Evolutionary conservation across 2,329 filamentous ascomycete species (phyloP), one percentile per base, ranked within the genome.

Genomic region (Incumbomyces delicatus): DNA sequence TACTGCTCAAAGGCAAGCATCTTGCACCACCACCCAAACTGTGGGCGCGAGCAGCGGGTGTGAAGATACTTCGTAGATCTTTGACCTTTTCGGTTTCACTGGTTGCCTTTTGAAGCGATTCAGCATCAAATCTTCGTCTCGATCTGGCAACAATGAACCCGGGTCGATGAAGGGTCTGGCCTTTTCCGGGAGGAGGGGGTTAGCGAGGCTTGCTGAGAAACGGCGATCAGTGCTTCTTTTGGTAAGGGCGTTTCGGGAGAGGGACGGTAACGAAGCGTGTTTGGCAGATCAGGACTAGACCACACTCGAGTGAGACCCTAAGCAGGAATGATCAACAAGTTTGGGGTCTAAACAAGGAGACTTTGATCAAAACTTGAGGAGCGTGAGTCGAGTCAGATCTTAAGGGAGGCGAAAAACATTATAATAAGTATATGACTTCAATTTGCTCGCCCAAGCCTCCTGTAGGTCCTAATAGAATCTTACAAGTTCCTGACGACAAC

Each of bases 1-100:
- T 49, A 52, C 40, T 55, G 55, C 54, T 56, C 51, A 41, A 53
- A 49, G 11, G 40, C 50, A 41, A 56, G 54, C 55, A 57, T 57
- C 40, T 49, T 53, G 40, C 12, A 47, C 38, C 37, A 39, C 20
- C 20, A 37, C 17, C n/a, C 38, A 41, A 18, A 8, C 40, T n/a
- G 27, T 7, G 40, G 27, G 16, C 29, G 41, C 14, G 43, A 29
- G 33, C 8, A 14, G 35, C 22, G 4, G 22, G 22, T 27, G 20
- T 30, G 33, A 13, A 22, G 31, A 13, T n/a, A 17, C 10, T 17
- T 13, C n/a, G 35, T 33, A n/a, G 41, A 43, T 31, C 31, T 44
- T 29, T 22, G 12, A 39, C 35, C 38, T 27, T 45, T 38, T 16
- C 20, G 34, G 43, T 17, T 45, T 8, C 14, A 17, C 30, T 31